Conservation (phyloP, 2,329 filamentous ascomycete species). For the Cytospora leucostoma region DNA sequence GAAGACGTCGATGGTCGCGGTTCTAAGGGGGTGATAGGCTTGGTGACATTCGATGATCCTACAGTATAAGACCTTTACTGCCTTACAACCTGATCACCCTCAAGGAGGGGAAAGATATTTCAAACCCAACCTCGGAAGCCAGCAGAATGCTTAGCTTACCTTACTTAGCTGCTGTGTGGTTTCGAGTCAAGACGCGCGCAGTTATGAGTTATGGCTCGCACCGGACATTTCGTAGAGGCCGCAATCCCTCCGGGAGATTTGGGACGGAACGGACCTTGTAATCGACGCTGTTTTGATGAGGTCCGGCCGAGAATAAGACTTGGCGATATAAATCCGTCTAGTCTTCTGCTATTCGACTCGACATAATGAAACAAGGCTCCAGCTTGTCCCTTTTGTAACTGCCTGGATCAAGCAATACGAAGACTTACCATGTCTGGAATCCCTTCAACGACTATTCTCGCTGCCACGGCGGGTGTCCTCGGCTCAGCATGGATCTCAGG, state of each 20-base stretch:
- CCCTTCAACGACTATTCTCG: constrained; percentile 33
- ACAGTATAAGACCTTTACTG: constrained; percentile 29
- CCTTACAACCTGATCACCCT: background rate
- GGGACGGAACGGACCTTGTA: background rate
- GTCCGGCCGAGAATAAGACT: too few species aligned
- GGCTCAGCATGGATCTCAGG: constrained; percentile 43
- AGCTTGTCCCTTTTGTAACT: background rate
- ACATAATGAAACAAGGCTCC: constrained; percentile 8
- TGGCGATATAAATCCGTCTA: background rate
- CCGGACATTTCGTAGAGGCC: constrained; percentile 26
- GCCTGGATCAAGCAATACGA: background rate
- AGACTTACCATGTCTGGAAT: constrained; percentile 21
- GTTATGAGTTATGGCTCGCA: background rate
- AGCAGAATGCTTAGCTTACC: background rate
- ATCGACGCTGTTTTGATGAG: background rate
- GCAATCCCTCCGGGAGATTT: constrained; percentile 12
- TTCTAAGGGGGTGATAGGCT: constrained; percentile 20
- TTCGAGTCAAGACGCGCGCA: background rate
- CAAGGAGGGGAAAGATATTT: background rate
- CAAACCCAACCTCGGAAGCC: too few species aligned
- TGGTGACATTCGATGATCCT: constrained; percentile 33
- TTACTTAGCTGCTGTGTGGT: too few species aligned
- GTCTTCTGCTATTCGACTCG: background rate
- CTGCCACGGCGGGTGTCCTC: constrained; percentile 41
- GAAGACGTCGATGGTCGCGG: constrained; percentile 32